phyloP scores from a whole-genome alignment of 768 basidiomycete genomes.

The Clavaria fumosa region DNA sequence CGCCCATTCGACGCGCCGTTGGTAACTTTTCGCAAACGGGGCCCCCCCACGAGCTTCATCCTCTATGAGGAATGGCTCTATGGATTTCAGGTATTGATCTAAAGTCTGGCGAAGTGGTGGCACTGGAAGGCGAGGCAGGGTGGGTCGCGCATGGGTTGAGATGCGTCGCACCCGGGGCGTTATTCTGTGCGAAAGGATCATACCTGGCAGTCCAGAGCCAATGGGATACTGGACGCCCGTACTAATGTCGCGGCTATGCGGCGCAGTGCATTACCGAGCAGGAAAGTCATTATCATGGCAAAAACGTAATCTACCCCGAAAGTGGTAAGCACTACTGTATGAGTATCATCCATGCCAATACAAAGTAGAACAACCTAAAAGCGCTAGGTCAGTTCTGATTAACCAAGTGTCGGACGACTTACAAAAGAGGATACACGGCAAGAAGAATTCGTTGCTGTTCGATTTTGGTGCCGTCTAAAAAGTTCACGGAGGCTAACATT shows the following conservation, averaged over 20 bases:
- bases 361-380: constrained; percentile 83
- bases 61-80: constrained; percentile 69
- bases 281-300: no score
- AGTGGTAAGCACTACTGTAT: constrained; percentile 78
- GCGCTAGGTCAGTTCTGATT: no score
- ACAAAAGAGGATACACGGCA: constrained; percentile 94
- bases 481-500: constrained; percentile 73
- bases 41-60: constrained; percentile 45
- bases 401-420: no score
- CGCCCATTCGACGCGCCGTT: constrained; percentile 41
- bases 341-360: constrained; percentile 93
- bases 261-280: no score
- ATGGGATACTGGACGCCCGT: no score
- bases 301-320: no score
- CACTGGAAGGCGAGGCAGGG: constrained; percentile 74
- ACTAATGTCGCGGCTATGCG: no score
- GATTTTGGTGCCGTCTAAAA: constrained; percentile 89
- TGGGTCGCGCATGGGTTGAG: no score
- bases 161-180: no score
- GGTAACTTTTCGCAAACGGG: constrained; percentile 34
- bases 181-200: no score
- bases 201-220: no score
- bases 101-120: constrained; percentile 65
- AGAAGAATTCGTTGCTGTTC: constrained; percentile 80
- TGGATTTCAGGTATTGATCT: constrained; percentile 58